Conservation (phyloP, 768 basidiomycete genomes). For the Phylloporus rhodoxanthus region DNA sequence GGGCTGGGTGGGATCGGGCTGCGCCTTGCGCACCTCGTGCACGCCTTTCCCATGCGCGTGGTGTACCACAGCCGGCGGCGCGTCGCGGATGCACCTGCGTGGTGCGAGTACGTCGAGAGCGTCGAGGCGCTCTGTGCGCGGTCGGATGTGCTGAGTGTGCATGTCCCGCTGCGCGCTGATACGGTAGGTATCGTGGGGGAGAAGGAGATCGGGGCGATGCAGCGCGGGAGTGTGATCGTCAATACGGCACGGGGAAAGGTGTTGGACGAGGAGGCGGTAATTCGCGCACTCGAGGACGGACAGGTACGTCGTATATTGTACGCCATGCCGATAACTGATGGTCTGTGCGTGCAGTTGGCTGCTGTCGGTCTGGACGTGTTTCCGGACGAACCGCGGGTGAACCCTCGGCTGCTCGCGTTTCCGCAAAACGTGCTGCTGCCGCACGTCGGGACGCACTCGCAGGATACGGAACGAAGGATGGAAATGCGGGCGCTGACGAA, state of each 20-base stretch:
- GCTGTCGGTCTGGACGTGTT: conserved; percentile 83
- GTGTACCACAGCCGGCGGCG: conserved; percentile 70
- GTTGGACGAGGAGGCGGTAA: conserved; percentile 82
- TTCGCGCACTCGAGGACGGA: conserved; percentile 77
- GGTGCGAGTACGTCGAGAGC: conserved; percentile 73
- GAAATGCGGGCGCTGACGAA: conserved; percentile 78
- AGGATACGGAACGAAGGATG: conserved; percentile 76
- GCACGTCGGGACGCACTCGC: conserved; percentile 88
- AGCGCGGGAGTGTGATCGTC: conserved; percentile 70
- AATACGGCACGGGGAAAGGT: conserved; percentile 92
- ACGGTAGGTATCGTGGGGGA: conserved; percentile 73
- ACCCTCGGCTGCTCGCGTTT: conserved; percentile 71
- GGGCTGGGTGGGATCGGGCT: conserved; percentile 76
- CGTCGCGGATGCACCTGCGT: conserved; percentile 54
- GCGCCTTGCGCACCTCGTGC: conserved; percentile 63
- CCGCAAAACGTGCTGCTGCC: conserved; percentile 84
- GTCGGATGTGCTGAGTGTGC: conserved; percentile 80
- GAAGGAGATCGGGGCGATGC: conserved; percentile 70
- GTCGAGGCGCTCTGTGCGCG: conserved; percentile 56
- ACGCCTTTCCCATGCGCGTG: conserved; percentile 85
- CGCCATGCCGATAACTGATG: neutral
- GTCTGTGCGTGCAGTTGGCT: conserved; percentile 45
- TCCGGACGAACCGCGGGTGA: conserved; percentile 77
- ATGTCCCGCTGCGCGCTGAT: conserved; percentile 71
- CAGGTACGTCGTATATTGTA: conserved; percentile 54